Base-by-base conservation (phyloP, 306 rosid genomes). In the Glycine soja region DNA sequence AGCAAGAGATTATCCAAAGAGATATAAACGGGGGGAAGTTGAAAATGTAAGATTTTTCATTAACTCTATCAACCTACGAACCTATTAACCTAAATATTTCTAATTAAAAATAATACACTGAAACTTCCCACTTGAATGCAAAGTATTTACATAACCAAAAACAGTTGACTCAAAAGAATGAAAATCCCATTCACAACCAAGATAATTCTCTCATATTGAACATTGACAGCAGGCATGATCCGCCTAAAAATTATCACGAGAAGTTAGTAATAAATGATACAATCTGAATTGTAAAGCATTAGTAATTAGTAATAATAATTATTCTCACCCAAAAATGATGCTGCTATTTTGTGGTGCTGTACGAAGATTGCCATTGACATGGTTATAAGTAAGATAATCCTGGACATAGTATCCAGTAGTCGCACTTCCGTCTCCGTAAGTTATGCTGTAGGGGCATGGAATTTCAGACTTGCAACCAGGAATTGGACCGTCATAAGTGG, bases 341-440 rank as follows among this genome's bases (percentile, higher is more conserved):
- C 88, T 90, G 80, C 97, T 95, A 86, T 91, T 93, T 81, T 77
- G 82, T 38, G 85, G 61, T 36, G 73, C 53, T 3, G 92, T 90
- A 38, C 82, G 90, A 67, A 47, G 83, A 70, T 96, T 89, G 43
- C 97, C 98, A 19, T 74, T 82, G 67, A 92, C 94, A 69, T 70
- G 79, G 67, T 93, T 81, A 54, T 93, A 89, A 59, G 87, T 86
- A 65, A 96, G 82, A 82, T 80, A 77, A 90, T 96, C 99, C 89
- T 84, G 84, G 71, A 96, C 97, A 68, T 89, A 93, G 87, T 87
- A 92, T 32, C 99, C 99, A 12, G 90, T 0, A 78, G 97, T 92
- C 59, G 95, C 40, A 87, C 98, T 92, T 84, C 98, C 99, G 77
- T 96, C 99, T 73, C 97, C 99, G 69, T 96, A 96, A 18, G 86